These are phyloP conservation scores for Abeoforma whisleri DNA, from an alignment of 78 protist genomes.

Conservation along the genomic window DNA sequence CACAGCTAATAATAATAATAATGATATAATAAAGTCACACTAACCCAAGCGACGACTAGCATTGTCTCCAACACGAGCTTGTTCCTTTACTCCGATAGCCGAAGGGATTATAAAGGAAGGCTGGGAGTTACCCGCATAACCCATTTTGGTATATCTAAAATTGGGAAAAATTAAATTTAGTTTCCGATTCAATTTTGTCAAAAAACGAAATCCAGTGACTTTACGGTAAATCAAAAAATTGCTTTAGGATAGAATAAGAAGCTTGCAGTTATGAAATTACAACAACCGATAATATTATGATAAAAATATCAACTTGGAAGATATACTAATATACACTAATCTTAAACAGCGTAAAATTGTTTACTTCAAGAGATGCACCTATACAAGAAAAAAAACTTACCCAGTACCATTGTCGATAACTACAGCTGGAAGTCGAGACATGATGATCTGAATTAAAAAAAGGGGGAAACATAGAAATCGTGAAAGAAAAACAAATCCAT, in stretches of 20 bases:
- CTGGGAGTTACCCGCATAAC: constrained; percentile 90
- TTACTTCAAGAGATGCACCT: neutral
- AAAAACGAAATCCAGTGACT: neutral
- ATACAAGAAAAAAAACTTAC: neutral
- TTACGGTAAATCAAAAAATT: neutral
- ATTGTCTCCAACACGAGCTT: neutral
- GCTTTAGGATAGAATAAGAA: neutral
- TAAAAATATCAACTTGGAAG: neutral
- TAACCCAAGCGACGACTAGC: neutral
- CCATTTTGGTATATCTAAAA: constrained; percentile 94
- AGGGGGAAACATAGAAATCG: too few relatives aligned
- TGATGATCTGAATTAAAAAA: too few relatives aligned
- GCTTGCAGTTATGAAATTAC: neutral
- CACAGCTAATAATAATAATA: neutral
- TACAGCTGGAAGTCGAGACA: constrained; percentile 37
- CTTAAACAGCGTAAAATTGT: neutral
- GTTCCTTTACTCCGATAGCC: constrained; percentile 65
- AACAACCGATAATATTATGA: neutral
- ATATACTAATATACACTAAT: neutral
- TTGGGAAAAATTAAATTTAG: neutral
- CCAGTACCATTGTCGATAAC: constrained; percentile 48
- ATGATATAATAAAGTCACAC: neutral
- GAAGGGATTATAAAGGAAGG: constrained; percentile 93
- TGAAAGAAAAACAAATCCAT: too few relatives aligned
- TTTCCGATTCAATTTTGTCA: neutral